Evolutionary conservation across 2,329 filamentous ascomycete genomes (phyloP), one percentile per base, ranked within the genome.

Genomic region (Knufia petricola): DNA sequence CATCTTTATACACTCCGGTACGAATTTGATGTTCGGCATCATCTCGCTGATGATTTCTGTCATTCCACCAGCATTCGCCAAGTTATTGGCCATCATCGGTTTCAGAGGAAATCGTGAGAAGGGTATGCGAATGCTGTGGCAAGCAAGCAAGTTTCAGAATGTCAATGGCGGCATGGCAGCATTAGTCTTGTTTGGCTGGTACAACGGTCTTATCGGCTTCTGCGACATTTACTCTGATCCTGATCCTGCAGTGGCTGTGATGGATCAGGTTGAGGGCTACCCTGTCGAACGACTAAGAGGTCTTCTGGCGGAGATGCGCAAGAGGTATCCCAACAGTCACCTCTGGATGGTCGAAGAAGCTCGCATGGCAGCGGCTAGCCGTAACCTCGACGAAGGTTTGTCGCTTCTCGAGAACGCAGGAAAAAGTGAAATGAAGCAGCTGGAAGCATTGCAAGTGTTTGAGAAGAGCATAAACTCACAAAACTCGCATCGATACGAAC

Each of bases 321-420:
- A 67, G 19, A 78, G 84, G 2, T 95, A 94, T 60, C 88, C 89
- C 0, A 79, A 87, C 46, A 89, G 84, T 41, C 77, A 83, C 39
- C 74, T 96, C 8, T 98, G 90, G 90, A 74, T 84, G 13, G 71
- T 96, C 1, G 90, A 96, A 65, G 86, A 95, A 68, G 85, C 88
- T 1, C 77, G 89, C 21, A 82, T 88, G 71, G 68, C 81, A 23
- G 79, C 82, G 6, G 79, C 80, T 30, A 78, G 82, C 46, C 77
- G 78, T 31, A 69, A 84, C 40, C 69, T 95, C 0, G 71, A 79
- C 24, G 74, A 76, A 26, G 84, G 88, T 0, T 70, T 95, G 32
- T 69, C 75, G 1, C 70, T 88, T 21, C 71, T 94, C 13, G 69
- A 69, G 0, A 77, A 78, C 23, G 23, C 55, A 3, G 69, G 73